A percentile compares a stretch with the other conserved stretches of the same genome.
phyloP scores from a whole-genome alignment of 345 rosid species.

The Jatropha curcas region DNA sequence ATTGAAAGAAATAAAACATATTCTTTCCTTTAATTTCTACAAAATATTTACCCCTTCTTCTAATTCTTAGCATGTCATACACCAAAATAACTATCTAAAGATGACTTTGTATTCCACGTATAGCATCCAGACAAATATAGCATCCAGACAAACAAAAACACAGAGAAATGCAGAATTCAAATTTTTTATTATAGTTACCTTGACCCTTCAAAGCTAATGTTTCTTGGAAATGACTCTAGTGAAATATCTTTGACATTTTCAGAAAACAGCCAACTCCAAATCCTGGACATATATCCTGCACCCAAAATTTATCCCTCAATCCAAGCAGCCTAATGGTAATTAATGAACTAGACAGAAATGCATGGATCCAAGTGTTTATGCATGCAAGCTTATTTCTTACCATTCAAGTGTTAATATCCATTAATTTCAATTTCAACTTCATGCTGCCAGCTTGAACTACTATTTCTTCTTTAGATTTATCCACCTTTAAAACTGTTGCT shows the following conservation, averaged over 20 bases:
- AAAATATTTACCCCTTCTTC: too few relatives aligned
- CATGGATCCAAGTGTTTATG: not conserved
- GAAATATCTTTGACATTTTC: not conserved
- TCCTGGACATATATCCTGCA: not conserved
- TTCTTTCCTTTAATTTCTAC: too few relatives aligned
- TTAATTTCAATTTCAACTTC: slow-evolving; percentile 72
- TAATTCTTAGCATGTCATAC: too few relatives aligned
- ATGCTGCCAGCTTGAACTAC: slow-evolving; percentile 80
- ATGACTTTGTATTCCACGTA: too few relatives aligned
- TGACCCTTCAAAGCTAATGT: too few relatives aligned
- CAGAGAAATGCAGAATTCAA: too few relatives aligned
- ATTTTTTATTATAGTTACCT: too few relatives aligned
- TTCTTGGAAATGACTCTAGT: not conserved
- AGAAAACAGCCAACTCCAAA: not conserved
- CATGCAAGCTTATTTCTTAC: slow-evolving; percentile 18
- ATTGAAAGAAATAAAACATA: too few relatives aligned
- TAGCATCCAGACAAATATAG: too few relatives aligned
- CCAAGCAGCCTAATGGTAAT: not conserved
- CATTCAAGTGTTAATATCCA: slow-evolving; percentile 41
- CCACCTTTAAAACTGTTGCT: slow-evolving; percentile 68
- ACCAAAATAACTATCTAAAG: too few relatives aligned
- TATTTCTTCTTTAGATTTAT: slow-evolving; percentile 63
- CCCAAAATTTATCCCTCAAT: not conserved
- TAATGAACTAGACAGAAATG: not conserved
- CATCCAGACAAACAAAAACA: too few relatives aligned